Conservation (phyloP, 148 eudicot species). For the Polygonum maritimum region DNA sequence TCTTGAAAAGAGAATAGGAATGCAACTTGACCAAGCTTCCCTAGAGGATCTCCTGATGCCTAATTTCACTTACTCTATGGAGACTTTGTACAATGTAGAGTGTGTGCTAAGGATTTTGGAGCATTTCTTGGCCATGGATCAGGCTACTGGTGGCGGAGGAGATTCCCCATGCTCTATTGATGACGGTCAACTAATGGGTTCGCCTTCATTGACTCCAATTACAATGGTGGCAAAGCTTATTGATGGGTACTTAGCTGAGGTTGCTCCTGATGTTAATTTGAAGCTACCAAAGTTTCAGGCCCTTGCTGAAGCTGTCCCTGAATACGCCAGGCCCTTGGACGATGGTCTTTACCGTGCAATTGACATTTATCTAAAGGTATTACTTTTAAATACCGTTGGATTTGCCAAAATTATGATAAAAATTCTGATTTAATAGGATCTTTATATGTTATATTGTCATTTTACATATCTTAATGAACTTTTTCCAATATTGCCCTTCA, state of each 20-base stretch:
- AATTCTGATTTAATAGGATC: too few relatives aligned
- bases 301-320: constrained; percentile 85
- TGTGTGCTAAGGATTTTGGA: constrained; percentile 77
- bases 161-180: constrained; percentile 75
- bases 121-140: constrained; percentile 72
- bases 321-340: constrained; percentile 83
- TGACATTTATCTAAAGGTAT: constrained; percentile 85
- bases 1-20: constrained; percentile 75
- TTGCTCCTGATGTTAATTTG: constrained; percentile 85
- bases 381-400: background rate
- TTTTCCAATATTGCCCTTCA: too few relatives aligned
- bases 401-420: too few relatives aligned
- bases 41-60: constrained; percentile 93
- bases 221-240: constrained; percentile 93
- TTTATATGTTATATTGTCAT: too few relatives aligned
- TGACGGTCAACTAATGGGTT: constrained; percentile 57
- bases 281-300: constrained; percentile 82
- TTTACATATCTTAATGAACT: too few relatives aligned
- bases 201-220: constrained; percentile 78
- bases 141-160: constrained; percentile 47
- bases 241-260: constrained; percentile 93
- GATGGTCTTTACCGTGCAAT: constrained; percentile 97
- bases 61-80: constrained; percentile 73
- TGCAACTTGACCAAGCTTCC: constrained; percentile 88
- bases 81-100: constrained; percentile 79